phyloP scores from a whole-genome alignment of 2,329 filamentous ascomycete genomes.

The Clarireedia sp. region DNA sequence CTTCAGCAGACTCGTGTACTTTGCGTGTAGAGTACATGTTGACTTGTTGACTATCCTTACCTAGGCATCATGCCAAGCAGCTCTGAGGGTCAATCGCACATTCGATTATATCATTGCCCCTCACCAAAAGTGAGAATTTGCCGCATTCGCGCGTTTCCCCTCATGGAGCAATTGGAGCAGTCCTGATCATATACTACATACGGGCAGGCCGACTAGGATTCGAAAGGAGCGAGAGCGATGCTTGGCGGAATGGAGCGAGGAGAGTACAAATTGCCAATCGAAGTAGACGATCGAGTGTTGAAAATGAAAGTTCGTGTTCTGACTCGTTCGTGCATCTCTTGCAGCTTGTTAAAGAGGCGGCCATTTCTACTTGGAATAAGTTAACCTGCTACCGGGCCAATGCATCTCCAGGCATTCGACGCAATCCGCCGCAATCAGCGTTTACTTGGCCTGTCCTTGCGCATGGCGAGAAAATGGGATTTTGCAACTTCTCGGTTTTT shows the following conservation, averaged over 20 bases:
- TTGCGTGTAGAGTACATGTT: not conserved
- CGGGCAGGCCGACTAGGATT: too few relatives aligned
- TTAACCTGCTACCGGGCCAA: not conserved
- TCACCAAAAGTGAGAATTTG: not conserved
- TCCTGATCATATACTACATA: not conserved
- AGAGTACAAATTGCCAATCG: not conserved
- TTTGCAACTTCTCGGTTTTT: constrained; percentile 1
- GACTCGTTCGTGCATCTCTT: constrained; percentile 1
- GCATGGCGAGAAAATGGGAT: not conserved
- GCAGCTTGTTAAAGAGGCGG: not conserved
- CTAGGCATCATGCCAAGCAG: not conserved
- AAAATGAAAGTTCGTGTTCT: constrained; percentile 7
- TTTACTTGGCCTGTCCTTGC: not conserved
- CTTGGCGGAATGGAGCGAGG: too few relatives aligned
- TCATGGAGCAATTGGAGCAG: not conserved
- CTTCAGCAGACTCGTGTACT: not conserved
- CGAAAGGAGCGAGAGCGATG: too few relatives aligned
- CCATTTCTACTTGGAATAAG: not conserved
- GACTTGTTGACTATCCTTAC: not conserved
- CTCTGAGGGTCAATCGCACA: not conserved
- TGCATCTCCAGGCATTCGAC: constrained; percentile 3
- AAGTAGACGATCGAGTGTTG: not conserved
- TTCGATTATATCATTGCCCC: not conserved
- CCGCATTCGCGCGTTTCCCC: not conserved
- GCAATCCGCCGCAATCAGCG: not conserved